A percentile compares a stretch with the other conserved stretches of the same genome.
Evolutionary conservation across 345 rosid species (phyloP).

Genomic region (Pistacia vera): DNA sequence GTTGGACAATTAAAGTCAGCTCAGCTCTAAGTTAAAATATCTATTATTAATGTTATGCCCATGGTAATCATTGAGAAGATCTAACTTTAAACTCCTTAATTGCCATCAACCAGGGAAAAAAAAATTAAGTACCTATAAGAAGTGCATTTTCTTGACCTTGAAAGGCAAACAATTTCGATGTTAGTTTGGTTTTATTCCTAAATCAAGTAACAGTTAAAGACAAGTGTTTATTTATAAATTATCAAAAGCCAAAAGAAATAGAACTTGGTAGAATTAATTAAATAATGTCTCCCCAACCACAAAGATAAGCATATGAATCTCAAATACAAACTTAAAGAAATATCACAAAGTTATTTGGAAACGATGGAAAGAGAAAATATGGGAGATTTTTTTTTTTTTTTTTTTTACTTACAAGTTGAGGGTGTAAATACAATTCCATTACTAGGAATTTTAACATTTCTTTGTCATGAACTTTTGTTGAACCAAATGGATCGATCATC

Average conservation of each 20-base stretch:
- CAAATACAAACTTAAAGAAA: background rate
- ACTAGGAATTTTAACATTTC: background rate
- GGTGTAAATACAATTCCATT: constrained; percentile 24
- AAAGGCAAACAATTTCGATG: too few species aligned
- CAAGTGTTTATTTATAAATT: too few species aligned
- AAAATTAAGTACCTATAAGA: too few species aligned
- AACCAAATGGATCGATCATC: constrained; percentile 16
- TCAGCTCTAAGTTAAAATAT: background rate
- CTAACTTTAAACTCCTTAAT: background rate
- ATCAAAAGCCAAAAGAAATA: too few species aligned
- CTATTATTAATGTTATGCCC: background rate
- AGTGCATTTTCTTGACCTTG: too few species aligned
- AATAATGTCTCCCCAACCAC: too few species aligned
- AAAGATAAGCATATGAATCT: too few species aligned
- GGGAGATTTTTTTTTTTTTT: background rate
- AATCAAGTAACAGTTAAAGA: too few species aligned
- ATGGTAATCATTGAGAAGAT: constrained; percentile 10
- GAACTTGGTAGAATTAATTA: too few species aligned
- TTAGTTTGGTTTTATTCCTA: too few species aligned
- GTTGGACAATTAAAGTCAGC: constrained; percentile 11
- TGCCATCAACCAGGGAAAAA: background rate
- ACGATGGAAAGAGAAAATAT: background rate
- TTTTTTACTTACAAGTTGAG: constrained; percentile 24
- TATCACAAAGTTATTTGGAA: background rate
- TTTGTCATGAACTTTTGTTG: background rate